Evolutionary conservation across 192 early-diverging fungal genomes (phyloP).

Genomic region (Mortierella antarctica): DNA sequence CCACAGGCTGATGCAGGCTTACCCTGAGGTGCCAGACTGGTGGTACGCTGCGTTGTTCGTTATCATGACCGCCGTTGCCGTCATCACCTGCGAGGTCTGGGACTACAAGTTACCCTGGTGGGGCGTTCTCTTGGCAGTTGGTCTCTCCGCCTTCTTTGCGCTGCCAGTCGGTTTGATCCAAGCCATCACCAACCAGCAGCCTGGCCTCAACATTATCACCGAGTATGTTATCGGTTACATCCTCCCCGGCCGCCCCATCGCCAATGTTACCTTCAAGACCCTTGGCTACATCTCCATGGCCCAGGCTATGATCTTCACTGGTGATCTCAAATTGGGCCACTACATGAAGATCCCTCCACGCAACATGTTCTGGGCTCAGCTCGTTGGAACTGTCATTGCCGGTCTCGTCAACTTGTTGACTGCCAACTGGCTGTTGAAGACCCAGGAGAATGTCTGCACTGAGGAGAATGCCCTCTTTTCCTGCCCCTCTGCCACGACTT

Average conservation of each 20-base stretch:
- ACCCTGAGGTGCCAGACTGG: slow-evolving; percentile 65
- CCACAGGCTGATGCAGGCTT: slow-evolving; percentile 72
- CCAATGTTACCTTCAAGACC: slow-evolving; percentile 69
- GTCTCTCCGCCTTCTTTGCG: slow-evolving; percentile 50
- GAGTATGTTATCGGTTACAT: slow-evolving; percentile 69
- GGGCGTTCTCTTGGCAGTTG: slow-evolving; percentile 58
- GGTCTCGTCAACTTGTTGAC: slow-evolving; percentile 63
- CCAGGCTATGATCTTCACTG: slow-evolving; percentile 78
- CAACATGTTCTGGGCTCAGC: slow-evolving; percentile 67
- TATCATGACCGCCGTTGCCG: slow-evolving; percentile 36
- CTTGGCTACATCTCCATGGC: slow-evolving; percentile 67
- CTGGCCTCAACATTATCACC: slow-evolving; percentile 65
- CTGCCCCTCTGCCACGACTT: slow-evolving; percentile 61
- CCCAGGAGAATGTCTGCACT: slow-evolving; percentile 56
- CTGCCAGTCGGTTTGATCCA: slow-evolving; percentile 69
- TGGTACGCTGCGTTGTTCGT: slow-evolving; percentile 62
- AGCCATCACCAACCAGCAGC: slow-evolving; percentile 63
- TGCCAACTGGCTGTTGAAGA: slow-evolving; percentile 56
- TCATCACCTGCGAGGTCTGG: slow-evolving; percentile 46
- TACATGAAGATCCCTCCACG: slow-evolving; percentile 33
- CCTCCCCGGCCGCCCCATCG: slow-evolving; percentile 64
- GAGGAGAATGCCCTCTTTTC: slow-evolving; percentile 41
- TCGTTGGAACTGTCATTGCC: slow-evolving; percentile 68
- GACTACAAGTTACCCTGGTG: slow-evolving; percentile 60
- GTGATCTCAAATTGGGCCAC: slow-evolving; percentile 74